Conservation (phyloP, 2,329 filamentous ascomycete genomes). For the Nothomitra cinnamomea region DNA sequence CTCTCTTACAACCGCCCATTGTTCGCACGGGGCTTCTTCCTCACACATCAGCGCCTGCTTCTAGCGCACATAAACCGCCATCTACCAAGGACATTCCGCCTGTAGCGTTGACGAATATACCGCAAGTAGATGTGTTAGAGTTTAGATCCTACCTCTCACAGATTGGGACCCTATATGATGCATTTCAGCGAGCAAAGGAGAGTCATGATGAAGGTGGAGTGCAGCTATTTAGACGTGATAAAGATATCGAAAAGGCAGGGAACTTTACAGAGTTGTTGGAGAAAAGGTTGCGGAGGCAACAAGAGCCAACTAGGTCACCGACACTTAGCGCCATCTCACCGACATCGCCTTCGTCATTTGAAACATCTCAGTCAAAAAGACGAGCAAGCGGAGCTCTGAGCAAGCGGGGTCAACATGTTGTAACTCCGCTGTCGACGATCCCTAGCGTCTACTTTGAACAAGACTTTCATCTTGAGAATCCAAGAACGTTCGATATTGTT, state of each 20-base stretch:
- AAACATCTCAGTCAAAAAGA: constrained; percentile 30
- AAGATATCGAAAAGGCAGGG: constrained; percentile 27
- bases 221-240: constrained; percentile 29
- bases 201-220: constrained; percentile 46
- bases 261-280: constrained; percentile 32
- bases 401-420: constrained; percentile 48
- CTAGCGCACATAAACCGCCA: constrained; percentile 64
- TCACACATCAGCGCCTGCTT: constrained; percentile 50
- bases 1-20: constrained; percentile 79
- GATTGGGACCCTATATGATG: constrained; percentile 76
- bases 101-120: constrained; percentile 77
- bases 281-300: constrained; percentile 20
- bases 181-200: constrained; percentile 69
- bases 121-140: constrained; percentile 58
- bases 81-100: constrained; percentile 83
- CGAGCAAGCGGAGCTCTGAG: constrained; percentile 27
- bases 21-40: constrained; percentile 74
- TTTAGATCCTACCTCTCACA: constrained; percentile 76
- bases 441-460: constrained; percentile 89
- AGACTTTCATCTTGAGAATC: constrained; percentile 88
- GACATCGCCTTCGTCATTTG: constrained; percentile 14
- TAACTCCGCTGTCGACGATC: constrained; percentile 80
- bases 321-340: constrained; percentile 12
- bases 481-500: constrained; percentile 87
- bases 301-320: constrained; percentile 12